Evolutionary conservation across 2,329 filamentous ascomycete species (phyloP).

Genomic region (Leptoxyphium fumago): DNA sequence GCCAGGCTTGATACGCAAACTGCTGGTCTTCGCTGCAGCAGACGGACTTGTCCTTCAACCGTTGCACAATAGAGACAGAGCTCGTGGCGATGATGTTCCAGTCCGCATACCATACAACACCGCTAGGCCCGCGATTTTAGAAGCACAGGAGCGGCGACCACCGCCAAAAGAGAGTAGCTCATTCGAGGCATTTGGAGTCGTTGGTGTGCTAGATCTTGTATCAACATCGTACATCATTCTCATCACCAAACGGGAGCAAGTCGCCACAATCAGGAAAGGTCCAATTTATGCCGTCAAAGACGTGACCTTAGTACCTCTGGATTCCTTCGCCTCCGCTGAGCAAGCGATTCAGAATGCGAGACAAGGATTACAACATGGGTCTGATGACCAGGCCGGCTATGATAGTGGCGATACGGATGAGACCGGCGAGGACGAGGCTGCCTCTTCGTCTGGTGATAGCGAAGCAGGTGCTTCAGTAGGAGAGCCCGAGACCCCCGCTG

Average conservation of each 20-base stretch:
- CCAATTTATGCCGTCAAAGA: conserved; percentile 80
- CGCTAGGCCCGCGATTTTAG: conserved; percentile 32
- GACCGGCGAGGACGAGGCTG: conserved; percentile 9
- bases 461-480: conserved; percentile 3
- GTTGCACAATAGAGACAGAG: conserved; percentile 34
- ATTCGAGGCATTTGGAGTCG: conserved; percentile 36
- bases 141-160: conserved; percentile 20
- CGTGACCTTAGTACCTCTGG: conserved; percentile 77
- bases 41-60: conserved; percentile 76
- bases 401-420: conserved; percentile 15
- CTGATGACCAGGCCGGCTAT: conserved; percentile 17
- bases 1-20: conserved; percentile 65
- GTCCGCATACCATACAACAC: conserved; percentile 57
- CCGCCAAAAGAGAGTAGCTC: conserved; percentile 23
- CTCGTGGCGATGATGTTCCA: background rate
- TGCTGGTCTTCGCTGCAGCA: conserved; percentile 58
- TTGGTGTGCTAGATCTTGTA: conserved; percentile 68
- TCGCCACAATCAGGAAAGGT: conserved; percentile 69
- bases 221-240: conserved; percentile 71
- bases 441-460: conserved; percentile 10
- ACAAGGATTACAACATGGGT: conserved; percentile 27
- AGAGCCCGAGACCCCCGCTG: conserved; percentile 18
- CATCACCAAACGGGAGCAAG: conserved; percentile 73
- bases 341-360: conserved; percentile 53
- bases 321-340: conserved; percentile 59